These are phyloP conservation scores for Termitomyces sp. DNA, from an alignment of 768 basidiomycete genomes.

Conservation along the genomic window DNA sequence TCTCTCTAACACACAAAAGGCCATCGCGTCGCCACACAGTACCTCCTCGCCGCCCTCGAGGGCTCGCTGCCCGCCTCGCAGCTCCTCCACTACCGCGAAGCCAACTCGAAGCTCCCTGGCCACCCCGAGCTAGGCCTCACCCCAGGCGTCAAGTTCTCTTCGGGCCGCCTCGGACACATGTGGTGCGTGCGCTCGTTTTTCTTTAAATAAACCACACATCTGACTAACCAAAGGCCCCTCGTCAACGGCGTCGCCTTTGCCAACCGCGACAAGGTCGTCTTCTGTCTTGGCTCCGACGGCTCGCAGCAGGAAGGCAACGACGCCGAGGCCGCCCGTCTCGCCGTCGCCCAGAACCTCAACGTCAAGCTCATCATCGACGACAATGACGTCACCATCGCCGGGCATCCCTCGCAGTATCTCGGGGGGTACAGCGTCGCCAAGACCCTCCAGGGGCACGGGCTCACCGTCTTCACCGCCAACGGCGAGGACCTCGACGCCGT, in stretches of 20 bases:
- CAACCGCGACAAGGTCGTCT: conserved; percentile 69
- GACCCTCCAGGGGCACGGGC: conserved; percentile 77
- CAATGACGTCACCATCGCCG: conserved; percentile 91
- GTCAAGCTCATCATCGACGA: conserved; percentile 87
- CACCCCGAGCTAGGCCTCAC: conserved; percentile 88
- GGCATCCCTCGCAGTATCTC: conserved; percentile 83
- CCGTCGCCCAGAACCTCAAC: conserved; percentile 78
- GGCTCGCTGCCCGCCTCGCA: conserved; percentile 70
- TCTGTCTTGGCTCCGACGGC: conserved; percentile 85
- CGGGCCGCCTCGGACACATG: conserved; percentile 89
- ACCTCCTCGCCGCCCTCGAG: conserved; percentile 74
- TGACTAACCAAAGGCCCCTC: conserved; percentile 42
- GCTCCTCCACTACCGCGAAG: conserved; percentile 80
- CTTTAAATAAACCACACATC: background rate
- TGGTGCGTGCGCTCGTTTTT: conserved; percentile 40
- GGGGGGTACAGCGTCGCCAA: conserved; percentile 68
- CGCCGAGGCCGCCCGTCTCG: conserved; percentile 83
- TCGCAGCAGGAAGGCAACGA: conserved; percentile 92
- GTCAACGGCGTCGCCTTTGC: conserved; percentile 85
- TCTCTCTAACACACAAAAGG: conserved; percentile 32
- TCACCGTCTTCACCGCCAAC: conserved; percentile 67
- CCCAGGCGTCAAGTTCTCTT: conserved; percentile 91
- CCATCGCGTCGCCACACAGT: conserved; percentile 88
- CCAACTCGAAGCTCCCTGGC: conserved; percentile 82
- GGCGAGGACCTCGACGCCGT: conserved; percentile 80